Conservation (phyloP, 257 asterid species). For the Rhazya stricta region DNA sequence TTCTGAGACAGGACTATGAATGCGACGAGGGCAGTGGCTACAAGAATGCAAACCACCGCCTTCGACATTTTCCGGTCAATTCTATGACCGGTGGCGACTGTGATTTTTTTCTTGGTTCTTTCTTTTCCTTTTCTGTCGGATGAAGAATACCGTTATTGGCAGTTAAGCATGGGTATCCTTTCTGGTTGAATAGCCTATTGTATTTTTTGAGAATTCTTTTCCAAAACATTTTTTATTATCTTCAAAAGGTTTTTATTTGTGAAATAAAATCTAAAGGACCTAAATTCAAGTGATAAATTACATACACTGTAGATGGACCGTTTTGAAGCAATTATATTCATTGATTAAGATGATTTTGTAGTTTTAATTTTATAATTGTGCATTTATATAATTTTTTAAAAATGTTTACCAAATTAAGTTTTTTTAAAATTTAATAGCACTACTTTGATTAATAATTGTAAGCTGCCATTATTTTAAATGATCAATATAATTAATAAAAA, state of each 20-base stretch:
- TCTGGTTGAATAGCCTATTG: background rate
- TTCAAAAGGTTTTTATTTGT: background rate
- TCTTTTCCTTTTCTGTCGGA: background rate
- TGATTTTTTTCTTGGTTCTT: background rate
- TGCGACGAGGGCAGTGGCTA: conserved; percentile 26
- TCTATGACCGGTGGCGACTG: background rate
- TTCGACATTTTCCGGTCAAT: conserved; percentile 26
- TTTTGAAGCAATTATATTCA: background rate
- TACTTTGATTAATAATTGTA: no score
- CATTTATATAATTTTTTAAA: no score
- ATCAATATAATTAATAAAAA: no score
- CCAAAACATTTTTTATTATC: background rate
- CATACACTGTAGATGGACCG: background rate
- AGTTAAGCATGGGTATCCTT: background rate
- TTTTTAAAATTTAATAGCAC: no score
- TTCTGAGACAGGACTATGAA: background rate
- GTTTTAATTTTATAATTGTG: no score
- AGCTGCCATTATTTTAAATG: no score
- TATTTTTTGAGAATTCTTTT: background rate
- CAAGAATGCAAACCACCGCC: conserved; percentile 28
- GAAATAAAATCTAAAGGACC: background rate
- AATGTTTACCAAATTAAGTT: no score
- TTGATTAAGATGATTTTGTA: no score
- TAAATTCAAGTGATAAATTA: background rate
- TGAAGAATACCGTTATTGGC: conserved; percentile 11